A percentile compares a stretch with the other conserved stretches of the same genome.
Evolutionary conservation across 345 rosid species (phyloP).

Genomic region (Eutrema japonicum): DNA sequence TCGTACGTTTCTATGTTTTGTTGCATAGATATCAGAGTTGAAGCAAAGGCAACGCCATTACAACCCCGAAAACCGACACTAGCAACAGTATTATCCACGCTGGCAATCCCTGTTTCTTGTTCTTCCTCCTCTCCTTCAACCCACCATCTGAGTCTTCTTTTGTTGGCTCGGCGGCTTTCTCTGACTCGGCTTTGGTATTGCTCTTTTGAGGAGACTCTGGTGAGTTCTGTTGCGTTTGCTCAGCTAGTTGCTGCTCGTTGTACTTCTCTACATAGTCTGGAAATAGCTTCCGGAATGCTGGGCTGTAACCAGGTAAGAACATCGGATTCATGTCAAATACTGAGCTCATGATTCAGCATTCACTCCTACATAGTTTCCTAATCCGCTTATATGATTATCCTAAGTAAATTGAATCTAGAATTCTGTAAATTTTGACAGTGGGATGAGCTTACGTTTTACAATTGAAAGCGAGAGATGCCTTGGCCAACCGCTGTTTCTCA

Average conservation of each 20-base stretch:
- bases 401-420: not conserved
- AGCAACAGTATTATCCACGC: constrained; percentile 87
- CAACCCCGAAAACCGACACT: constrained; percentile 83
- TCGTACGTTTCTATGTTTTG: constrained; percentile 24
- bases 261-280: constrained; percentile 90
- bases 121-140: constrained; percentile 52
- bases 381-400: not conserved
- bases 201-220: constrained; percentile 53
- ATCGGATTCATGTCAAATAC: constrained; percentile 11
- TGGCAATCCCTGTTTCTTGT: constrained; percentile 67
- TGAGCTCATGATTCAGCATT: not conserved
- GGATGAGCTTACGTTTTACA: constrained; percentile 80
- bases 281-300: constrained; percentile 84
- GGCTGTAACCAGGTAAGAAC: constrained; percentile 51
- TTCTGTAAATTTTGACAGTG: not conserved
- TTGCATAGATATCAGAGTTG: constrained; percentile 61
- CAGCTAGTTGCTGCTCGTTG: constrained; percentile 62
- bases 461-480: constrained; percentile 89
- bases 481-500: constrained; percentile 91
- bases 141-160: constrained; percentile 44
- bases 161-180: constrained; percentile 45
- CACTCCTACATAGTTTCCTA: not conserved
- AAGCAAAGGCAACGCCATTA: constrained; percentile 96
- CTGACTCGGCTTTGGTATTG: constrained; percentile 36
- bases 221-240: constrained; percentile 55